These are phyloP conservation scores for Alternaria angustiovoidea DNA, from an alignment of 2,329 filamentous ascomycete genomes.

Conservation along the genomic window DNA sequence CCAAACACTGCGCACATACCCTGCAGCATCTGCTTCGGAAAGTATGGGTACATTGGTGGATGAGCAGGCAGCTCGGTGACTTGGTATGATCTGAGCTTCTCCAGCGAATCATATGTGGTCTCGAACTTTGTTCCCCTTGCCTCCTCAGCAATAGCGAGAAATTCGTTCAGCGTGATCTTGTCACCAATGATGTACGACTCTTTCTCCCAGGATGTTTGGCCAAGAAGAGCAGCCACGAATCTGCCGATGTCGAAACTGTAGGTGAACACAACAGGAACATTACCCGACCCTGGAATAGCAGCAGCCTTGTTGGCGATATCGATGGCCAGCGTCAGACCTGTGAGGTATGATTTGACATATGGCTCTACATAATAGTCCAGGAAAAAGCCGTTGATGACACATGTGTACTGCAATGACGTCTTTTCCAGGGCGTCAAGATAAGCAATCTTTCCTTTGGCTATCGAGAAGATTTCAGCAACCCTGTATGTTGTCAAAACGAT, in stretches of 20 bases:
- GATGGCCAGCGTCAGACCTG: not conserved
- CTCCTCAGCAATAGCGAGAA: not conserved
- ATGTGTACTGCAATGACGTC: conserved; percentile 12
- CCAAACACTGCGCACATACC: not conserved
- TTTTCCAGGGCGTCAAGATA: conserved; percentile 5
- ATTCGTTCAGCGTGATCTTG: not conserved
- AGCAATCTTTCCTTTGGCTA: not conserved
- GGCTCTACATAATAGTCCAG: conserved; percentile 16
- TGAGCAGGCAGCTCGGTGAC: conserved; percentile 25
- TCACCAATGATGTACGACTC: not conserved
- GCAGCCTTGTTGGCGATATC: conserved; percentile 23
- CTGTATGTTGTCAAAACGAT: not conserved
- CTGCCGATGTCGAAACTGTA: conserved; percentile 22
- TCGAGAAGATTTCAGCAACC: not conserved
- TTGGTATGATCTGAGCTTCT: conserved; percentile 16
- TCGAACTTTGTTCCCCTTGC: not conserved
- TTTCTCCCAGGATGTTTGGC: not conserved
- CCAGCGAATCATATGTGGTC: conserved; percentile 16
- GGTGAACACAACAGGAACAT: conserved; percentile 21
- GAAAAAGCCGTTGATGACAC: conserved; percentile 21
- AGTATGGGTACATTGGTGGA: conserved; percentile 10
- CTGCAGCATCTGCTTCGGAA: conserved; percentile 17
- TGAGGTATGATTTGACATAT: conserved; percentile 15
- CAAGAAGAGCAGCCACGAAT: conserved; percentile 15
- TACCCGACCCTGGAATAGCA: conserved; percentile 23